Conservation (phyloP, 495 filamentous ascomycete species). For the Penicillium atrosanguineum region DNA sequence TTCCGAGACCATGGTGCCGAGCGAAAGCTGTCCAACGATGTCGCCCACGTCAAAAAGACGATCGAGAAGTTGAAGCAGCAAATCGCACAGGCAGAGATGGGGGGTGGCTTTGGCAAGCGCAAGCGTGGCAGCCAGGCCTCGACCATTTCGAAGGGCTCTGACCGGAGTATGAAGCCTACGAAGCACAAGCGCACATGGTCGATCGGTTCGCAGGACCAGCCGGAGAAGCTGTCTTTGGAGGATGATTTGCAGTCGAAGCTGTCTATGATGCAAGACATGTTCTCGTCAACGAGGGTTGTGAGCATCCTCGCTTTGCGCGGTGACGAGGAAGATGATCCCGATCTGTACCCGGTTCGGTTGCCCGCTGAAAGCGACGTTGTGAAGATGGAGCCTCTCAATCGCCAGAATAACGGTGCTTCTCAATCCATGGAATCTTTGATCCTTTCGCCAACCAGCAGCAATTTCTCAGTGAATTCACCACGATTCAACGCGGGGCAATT, state of each 20-base stretch:
- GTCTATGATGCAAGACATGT: slow-evolving; percentile 88
- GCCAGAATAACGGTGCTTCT: slow-evolving; percentile 56
- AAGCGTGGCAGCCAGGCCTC: slow-evolving; percentile 65
- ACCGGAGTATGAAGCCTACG: slow-evolving; percentile 60
- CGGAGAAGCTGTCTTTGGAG: slow-evolving; percentile 64
- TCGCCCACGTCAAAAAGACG: slow-evolving; percentile 84
- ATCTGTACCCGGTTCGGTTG: slow-evolving; percentile 76
- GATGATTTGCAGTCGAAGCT: slow-evolving; percentile 89
- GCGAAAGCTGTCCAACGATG: slow-evolving; percentile 87
- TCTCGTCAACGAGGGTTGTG: slow-evolving; percentile 81
- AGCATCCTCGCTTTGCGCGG: slow-evolving; percentile 84
- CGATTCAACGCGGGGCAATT: slow-evolving; percentile 16
- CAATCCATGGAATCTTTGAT: slow-evolving; percentile 49
- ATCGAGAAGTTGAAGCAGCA: slow-evolving; percentile 93
- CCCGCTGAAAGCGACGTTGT: slow-evolving; percentile 63
- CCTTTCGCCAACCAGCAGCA: slow-evolving; percentile 65
- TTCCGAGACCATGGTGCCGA: slow-evolving; percentile 94
- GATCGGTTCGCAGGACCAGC: slow-evolving; percentile 76
- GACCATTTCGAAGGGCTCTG: slow-evolving; percentile 45
- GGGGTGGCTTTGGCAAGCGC: slow-evolving; percentile 83
- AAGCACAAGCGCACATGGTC: slow-evolving; percentile 97
- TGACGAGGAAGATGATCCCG: slow-evolving; percentile 83
- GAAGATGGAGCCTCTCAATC: slow-evolving; percentile 52
- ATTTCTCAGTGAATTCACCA: slow-evolving; percentile 49
- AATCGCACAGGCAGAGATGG: slow-evolving; percentile 78